phyloP scores from a whole-genome alignment of 768 basidiomycete genomes.

The Pholiota conissans region DNA sequence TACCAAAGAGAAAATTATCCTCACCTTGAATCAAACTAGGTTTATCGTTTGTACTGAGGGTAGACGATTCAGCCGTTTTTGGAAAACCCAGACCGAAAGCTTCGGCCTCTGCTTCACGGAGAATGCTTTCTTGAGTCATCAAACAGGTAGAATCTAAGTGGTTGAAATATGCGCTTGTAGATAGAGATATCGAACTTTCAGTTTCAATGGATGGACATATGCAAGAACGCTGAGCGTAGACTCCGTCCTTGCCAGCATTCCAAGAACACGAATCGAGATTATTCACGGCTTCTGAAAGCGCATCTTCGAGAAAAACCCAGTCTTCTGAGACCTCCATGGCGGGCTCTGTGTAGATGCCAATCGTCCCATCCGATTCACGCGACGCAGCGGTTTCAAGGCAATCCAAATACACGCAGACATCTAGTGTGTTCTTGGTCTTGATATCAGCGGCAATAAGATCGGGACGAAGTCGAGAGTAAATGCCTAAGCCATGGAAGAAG shows the following conservation, averaged over 20 bases:
- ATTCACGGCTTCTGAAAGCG: slow-evolving; percentile 27
- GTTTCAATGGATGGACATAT: background rate
- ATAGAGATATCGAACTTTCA: background rate
- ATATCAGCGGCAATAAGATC: slow-evolving; percentile 74
- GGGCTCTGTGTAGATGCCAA: slow-evolving; percentile 24
- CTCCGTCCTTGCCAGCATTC: slow-evolving; percentile 10
- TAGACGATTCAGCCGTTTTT: background rate
- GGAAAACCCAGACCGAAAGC: too few relatives aligned
- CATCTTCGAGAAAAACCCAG: slow-evolving; percentile 52
- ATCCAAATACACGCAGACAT: slow-evolving; percentile 70
- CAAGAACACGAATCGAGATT: slow-evolving; percentile 15
- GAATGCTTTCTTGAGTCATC: slow-evolving; percentile 24
- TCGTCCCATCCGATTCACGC: background rate
- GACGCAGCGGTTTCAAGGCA: slow-evolving; percentile 40
- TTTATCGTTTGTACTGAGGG: too few relatives aligned
- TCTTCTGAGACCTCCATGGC: slow-evolving; percentile 52
- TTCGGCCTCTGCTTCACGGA: slow-evolving; percentile 17
- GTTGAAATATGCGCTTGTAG: slow-evolving; percentile 10
- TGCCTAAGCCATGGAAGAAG: slow-evolving; percentile 70
- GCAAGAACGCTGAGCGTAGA: background rate
- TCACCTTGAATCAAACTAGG: background rate
- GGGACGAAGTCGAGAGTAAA: slow-evolving; percentile 71
- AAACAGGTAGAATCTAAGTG: slow-evolving; percentile 23
- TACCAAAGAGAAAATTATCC: background rate
- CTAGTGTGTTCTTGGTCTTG: slow-evolving; percentile 62